Evolutionary conservation across 2,329 filamentous ascomycete genomes (phyloP), one percentile per base, ranked within the genome.

Genomic region (Fusarium mexicanum): DNA sequence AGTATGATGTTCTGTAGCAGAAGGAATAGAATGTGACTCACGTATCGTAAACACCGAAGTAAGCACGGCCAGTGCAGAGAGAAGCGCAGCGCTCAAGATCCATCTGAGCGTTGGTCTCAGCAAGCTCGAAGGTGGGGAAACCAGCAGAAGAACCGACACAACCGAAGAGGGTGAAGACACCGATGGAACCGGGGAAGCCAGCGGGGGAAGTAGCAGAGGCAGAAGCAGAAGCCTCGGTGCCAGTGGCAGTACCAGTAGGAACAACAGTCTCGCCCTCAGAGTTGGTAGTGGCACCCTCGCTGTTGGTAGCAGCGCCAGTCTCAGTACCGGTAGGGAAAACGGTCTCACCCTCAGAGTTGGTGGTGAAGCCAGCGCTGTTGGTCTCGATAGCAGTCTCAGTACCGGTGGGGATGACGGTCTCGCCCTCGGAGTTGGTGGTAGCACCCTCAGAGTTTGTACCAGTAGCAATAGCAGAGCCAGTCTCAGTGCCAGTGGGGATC

Each of bases 41-140:
- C 79, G 60, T 75, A 48, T 72, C 65, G 44, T 69, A 69, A 64
- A 78, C 71, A 59, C 76, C 80, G 54, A 81, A 79, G 70, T 74
- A 78, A 8, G 53, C 60, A 35, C 60, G 59, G 53, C 71, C 67
- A 17, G 62, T 67, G 59, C 80, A 81, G 64, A 61, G 64, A 17
- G 67, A 64, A 12, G 70, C 74, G 54, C 80, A 81, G 10, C 71
- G 47, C 13, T 81, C 76, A 35, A 79, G 53, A 37, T 67, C 73
- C 73, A 77, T 77, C 17, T 61, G 13, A 8, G 40, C 51, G 24
- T 68, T 67, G n/a, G 64, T 40, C 13, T 67, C 69, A 5, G 72
- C 54, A 43, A 69, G 67, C n/a, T 60, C 35, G 24, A 81, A 80
- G 41, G 60, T 71, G 8, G 74, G 67, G 64, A 78, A 80, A 11